phyloP scores from a whole-genome alignment of 2,329 filamentous ascomycete genomes.

The Fusarium sp. region DNA sequence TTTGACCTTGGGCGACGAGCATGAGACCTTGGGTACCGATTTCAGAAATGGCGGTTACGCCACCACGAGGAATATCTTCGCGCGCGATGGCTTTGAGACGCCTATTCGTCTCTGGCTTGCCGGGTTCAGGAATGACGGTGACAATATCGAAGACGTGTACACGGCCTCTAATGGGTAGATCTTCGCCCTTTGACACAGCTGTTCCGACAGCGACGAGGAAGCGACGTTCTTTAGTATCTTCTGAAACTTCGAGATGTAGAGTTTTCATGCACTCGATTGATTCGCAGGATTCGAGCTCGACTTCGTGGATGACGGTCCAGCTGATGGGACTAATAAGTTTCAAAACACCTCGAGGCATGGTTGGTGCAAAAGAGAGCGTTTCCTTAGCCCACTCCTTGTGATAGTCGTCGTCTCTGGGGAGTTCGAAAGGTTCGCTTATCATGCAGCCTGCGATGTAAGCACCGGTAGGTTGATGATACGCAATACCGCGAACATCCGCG shows the following conservation, averaged over 20 bases:
- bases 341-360: conserved; percentile 75
- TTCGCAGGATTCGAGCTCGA: conserved; percentile 79
- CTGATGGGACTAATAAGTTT: conserved; percentile 82
- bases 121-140: conserved; percentile 89
- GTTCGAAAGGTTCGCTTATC: conserved; percentile 75
- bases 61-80: conserved; percentile 91
- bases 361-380: conserved; percentile 71
- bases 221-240: conserved; percentile 87
- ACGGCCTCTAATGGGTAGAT: conserved; percentile 84
- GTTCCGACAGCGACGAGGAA: conserved; percentile 88
- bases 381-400: conserved; percentile 85
- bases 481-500: conserved; percentile 76
- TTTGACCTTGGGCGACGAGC: conserved; percentile 92
- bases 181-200: conserved; percentile 87
- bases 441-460: conserved; percentile 83
- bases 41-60: conserved; percentile 86
- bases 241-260: conserved; percentile 88
- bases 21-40: conserved; percentile 89
- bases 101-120: conserved; percentile 83
- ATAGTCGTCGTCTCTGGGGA: conserved; percentile 87
- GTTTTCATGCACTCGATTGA: conserved; percentile 84
- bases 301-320: conserved; percentile 81
- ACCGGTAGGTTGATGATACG: conserved; percentile 79
- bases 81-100: conserved; percentile 87
- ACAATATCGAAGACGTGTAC: conserved; percentile 94